Evolutionary conservation across 2,329 filamentous ascomycete species (phyloP), one percentile per base, ranked within the genome.

Genomic region (Apiospora rasikravindrae): DNA sequence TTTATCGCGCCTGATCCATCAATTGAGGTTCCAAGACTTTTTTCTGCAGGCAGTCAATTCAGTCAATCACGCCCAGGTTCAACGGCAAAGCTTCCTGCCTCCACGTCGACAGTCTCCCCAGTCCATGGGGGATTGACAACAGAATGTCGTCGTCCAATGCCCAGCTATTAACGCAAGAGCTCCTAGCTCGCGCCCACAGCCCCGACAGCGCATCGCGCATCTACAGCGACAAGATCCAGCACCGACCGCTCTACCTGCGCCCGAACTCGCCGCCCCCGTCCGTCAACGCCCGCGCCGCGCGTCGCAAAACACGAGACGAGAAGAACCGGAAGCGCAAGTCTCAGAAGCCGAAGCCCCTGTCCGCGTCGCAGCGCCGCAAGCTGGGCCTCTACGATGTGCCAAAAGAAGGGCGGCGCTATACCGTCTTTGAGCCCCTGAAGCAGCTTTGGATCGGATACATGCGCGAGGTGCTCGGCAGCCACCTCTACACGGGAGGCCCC

Each of bases 381-480:
- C 86, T 95, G 0, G 89, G 91, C 14, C 86, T 98, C 22, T 92
- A 97, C 83, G 89, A 93, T 14, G 88, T 98, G 7, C 92, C 93
- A 0, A 89, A 89, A 73, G 84, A 88, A 47, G 89, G 92, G 71
- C 88, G 89, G 76, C 91, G 91, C 74, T 97, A 97, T 78, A 86
- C 86, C 5, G 88, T 96, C 44, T 98, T 96, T 81, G 88, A 91
- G 76, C 92, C 93, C 0, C 83, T 99, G 76, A 90, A 97, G 80
- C 82, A 82, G 22, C 85, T 99, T 74, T 99, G 96, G 96, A 83
- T 91, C 49, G 91, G 89, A 3, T 99, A 99, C 82, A 93, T 96
- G 78, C 89, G 91, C 70, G 95, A 98, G 76, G 85, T 98, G 0
- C 83, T 98, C 1, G 93, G 92, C 6, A 79, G 89, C 71, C 88